Evolutionary conservation across 441 rosid species (phyloP).

Genomic region (Euphorbia celastroides): DNA sequence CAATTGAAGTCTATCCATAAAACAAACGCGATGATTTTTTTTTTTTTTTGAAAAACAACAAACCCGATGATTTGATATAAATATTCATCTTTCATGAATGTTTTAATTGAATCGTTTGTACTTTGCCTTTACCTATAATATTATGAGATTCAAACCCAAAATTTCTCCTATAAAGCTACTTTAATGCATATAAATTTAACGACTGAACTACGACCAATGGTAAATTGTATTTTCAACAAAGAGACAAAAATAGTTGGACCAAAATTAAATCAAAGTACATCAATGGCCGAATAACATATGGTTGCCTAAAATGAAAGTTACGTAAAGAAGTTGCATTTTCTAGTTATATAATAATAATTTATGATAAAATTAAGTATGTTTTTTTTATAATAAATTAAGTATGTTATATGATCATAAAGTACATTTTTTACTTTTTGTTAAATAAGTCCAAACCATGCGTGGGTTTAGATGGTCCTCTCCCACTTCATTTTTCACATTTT

Average conservation of each 20-base stretch:
- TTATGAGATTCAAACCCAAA: too few relatives aligned
- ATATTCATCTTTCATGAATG: too few relatives aligned
- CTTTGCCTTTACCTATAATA: too few relatives aligned
- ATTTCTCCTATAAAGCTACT: too few relatives aligned
- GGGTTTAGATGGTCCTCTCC: background rate
- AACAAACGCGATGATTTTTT: too few relatives aligned
- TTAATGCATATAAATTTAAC: too few relatives aligned
- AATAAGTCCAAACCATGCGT: constrained; percentile 4
- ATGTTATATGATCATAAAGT: background rate
- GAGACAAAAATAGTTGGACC: background rate
- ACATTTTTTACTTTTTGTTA: background rate
- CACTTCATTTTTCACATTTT: background rate
- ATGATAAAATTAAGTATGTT: too few relatives aligned
- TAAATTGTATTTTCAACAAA: background rate
- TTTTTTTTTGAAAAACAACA: too few relatives aligned
- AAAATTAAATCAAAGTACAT: background rate
- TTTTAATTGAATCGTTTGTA: too few relatives aligned
- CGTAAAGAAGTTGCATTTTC: constrained; percentile 3
- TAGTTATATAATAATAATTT: background rate
- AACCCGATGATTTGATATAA: too few relatives aligned
- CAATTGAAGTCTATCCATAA: too few relatives aligned
- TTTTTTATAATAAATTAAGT: too few relatives aligned
- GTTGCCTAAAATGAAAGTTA: constrained; percentile 3
- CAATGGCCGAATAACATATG: background rate
- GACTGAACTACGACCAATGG: background rate